Evolutionary conservation across 2,329 filamentous ascomycete genomes (phyloP).

Genomic region (Orbilia brochopaga): DNA sequence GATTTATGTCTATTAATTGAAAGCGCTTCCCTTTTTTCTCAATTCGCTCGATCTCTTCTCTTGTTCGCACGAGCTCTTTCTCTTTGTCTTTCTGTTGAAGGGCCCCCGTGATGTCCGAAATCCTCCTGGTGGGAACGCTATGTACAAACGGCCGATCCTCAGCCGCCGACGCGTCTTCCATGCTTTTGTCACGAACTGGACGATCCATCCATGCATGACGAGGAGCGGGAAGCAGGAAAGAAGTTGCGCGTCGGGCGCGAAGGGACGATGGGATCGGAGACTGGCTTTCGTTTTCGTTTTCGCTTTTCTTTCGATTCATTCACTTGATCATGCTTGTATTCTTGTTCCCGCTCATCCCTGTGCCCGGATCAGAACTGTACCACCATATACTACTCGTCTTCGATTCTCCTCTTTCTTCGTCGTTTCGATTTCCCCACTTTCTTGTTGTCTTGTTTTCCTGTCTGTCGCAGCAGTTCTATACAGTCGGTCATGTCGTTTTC

Average conservation of each 20-base stretch:
- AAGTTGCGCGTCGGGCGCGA: conserved; percentile 6
- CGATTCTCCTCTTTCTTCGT: neutral
- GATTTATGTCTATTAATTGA: conserved; percentile 51
- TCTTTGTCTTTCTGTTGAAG: conserved; percentile 14
- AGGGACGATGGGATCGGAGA: conserved; percentile 23
- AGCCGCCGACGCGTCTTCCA: conserved; percentile 26
- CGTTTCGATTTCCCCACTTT: neutral
- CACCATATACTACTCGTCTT: conserved; percentile 40
- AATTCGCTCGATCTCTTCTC: conserved; percentile 14
- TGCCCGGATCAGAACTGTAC: conserved; percentile 37
- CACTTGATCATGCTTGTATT: neutral
- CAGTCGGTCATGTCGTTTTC: conserved; percentile 11
- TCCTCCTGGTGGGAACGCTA: conserved; percentile 25
- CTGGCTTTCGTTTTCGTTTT: conserved; percentile 4
- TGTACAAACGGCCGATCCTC: conserved; percentile 26
- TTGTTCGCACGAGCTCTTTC: conserved; percentile 9
- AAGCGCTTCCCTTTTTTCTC: conserved; percentile 39
- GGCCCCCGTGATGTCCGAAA: conserved; percentile 32
- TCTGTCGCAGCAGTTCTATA: conserved; percentile 5
- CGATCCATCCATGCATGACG: neutral
- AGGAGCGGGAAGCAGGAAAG: conserved; percentile 9
- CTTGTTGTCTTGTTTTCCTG: conserved; percentile 3
- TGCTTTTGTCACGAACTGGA: conserved; percentile 20
- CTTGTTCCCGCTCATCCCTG: neutral
- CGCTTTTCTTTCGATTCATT: neutral